A percentile compares a stretch with the other conserved stretches of the same genome.
Evolutionary conservation across 192 early-diverging fungal species (phyloP).

Genomic region (Jimgerdemannia lactiflua): DNA sequence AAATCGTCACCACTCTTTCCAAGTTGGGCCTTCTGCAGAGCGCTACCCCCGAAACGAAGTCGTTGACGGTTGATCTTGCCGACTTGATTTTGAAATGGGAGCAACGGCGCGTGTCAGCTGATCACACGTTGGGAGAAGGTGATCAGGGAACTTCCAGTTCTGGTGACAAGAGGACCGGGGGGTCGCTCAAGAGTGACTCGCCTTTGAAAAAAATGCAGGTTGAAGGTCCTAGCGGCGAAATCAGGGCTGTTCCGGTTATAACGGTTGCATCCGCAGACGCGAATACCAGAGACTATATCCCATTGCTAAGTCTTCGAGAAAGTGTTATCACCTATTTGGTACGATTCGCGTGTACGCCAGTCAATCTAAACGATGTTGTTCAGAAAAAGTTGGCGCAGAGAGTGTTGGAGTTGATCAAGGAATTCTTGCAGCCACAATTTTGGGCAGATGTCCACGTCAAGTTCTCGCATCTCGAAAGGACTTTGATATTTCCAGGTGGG

Average conservation of each 20-base stretch:
- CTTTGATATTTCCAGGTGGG: conserved; percentile 16
- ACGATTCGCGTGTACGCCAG: conserved; percentile 60
- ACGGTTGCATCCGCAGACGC: neutral
- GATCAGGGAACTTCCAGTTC: conserved; percentile 8
- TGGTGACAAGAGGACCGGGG: conserved; percentile 26
- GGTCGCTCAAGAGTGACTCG: conserved; percentile 37
- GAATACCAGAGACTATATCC: conserved; percentile 38
- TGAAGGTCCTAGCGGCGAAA: conserved; percentile 24
- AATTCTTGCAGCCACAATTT: conserved; percentile 53
- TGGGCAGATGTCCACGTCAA: conserved; percentile 76
- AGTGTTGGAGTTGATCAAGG: conserved; percentile 62
- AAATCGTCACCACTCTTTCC: conserved; percentile 82
- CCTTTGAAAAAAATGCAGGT: conserved; percentile 27
- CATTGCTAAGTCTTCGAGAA: conserved; percentile 49
- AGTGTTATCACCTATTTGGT: conserved; percentile 58
- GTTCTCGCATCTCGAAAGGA: conserved; percentile 65
- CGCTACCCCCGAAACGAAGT: conserved; percentile 80
- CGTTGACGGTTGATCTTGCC: conserved; percentile 85
- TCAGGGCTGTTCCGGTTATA: conserved; percentile 11
- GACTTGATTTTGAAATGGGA: conserved; percentile 95
- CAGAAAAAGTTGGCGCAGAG: conserved; percentile 46
- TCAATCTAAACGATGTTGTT: conserved; percentile 40
- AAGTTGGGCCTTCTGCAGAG: conserved; percentile 85
- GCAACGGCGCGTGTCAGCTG: conserved; percentile 50
- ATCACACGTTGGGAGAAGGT: conserved; percentile 25